These are phyloP conservation scores for Verticillium zaregamsianum DNA, from an alignment of 2,329 filamentous ascomycete genomes.

Conservation along the genomic window DNA sequence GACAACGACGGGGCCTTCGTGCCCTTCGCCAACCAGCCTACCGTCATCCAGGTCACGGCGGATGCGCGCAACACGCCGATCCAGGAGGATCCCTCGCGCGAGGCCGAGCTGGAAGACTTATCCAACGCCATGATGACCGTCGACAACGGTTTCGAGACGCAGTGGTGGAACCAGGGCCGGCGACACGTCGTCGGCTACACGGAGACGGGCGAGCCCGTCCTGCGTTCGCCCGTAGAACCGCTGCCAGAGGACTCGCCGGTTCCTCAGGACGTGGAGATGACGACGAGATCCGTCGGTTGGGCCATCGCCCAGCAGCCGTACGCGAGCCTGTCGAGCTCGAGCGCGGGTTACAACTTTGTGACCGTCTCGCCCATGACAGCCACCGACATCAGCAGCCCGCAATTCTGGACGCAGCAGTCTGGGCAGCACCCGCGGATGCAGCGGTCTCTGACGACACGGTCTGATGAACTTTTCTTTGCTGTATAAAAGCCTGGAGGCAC, in stretches of 20 bases:
- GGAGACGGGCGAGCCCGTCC: neutral
- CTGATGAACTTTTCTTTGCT: constrained; percentile 34
- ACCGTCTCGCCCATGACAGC: constrained; percentile 13
- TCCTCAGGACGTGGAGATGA: constrained; percentile 44
- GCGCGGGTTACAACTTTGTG: neutral
- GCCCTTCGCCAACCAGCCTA: constrained; percentile 1
- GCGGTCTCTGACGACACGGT: constrained; percentile 33
- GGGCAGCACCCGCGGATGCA: constrained; percentile 17
- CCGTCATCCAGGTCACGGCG: neutral
- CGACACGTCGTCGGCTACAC: constrained; percentile 15
- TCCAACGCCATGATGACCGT: constrained; percentile 52
- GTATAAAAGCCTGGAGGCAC: neutral
- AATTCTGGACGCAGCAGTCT: neutral
- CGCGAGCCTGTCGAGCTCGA: constrained; percentile 8
- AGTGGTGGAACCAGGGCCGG: constrained; percentile 51
- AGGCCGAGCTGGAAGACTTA: constrained; percentile 40
- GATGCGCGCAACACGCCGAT: neutral
- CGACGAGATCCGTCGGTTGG: constrained; percentile 21
- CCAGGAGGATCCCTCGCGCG: constrained; percentile 7
- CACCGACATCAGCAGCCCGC: constrained; percentile 10
- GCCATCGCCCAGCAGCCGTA: constrained; percentile 13
- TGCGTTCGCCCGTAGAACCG: neutral
- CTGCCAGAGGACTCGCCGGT: constrained; percentile 38
- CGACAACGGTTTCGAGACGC: constrained; percentile 54
- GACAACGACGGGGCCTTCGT: neutral